Percentiles rank a stretch among this genome's conserved stretches.
Conservation (phyloP, 2,329 filamentous ascomycete genomes). For the Hypoxylon rubiginosum region DNA sequence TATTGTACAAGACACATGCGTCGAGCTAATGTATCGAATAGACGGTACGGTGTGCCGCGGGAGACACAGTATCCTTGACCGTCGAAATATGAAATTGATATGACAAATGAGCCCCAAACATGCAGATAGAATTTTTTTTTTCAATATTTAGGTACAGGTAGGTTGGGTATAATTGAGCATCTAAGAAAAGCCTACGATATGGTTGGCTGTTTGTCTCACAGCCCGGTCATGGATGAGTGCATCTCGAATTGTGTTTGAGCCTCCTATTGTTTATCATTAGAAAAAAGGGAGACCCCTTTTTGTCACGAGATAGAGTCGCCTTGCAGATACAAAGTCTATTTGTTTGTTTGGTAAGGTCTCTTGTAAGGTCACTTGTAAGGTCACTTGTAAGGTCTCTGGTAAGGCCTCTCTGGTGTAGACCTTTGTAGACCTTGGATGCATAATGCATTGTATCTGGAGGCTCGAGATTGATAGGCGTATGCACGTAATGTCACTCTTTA, state of each 20-base stretch:
- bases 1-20: conserved; percentile 9
- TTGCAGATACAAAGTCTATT: conserved; percentile 22
- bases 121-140: conserved; percentile 36
- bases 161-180: conserved; percentile 24
- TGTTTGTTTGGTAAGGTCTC: conserved; percentile 41
- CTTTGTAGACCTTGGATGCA: conserved; percentile 25
- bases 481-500: conserved; percentile 47
- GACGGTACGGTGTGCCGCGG: conserved; percentile 22
- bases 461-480: conserved; percentile 45
- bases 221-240: background rate
- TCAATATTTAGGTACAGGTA: conserved; percentile 19
- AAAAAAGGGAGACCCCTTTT: conserved; percentile 4
- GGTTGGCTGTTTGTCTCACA: conserved; percentile 25
- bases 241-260: conserved; percentile 23
- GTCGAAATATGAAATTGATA: conserved; percentile 23
- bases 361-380: no score
- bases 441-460: conserved; percentile 37
- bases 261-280: conserved; percentile 30
- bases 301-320: conserved; percentile 18
- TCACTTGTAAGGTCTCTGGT: no score
- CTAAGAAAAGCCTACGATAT: conserved; percentile 15
- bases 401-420: conserved; percentile 24
- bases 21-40: conserved; percentile 8
- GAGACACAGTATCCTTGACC: conserved; percentile 21
- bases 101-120: conserved; percentile 24